These are phyloP conservation scores for Alisma plantagoaquatica DNA, from an alignment of 106 monocot genomes.

Conservation along the genomic window DNA sequence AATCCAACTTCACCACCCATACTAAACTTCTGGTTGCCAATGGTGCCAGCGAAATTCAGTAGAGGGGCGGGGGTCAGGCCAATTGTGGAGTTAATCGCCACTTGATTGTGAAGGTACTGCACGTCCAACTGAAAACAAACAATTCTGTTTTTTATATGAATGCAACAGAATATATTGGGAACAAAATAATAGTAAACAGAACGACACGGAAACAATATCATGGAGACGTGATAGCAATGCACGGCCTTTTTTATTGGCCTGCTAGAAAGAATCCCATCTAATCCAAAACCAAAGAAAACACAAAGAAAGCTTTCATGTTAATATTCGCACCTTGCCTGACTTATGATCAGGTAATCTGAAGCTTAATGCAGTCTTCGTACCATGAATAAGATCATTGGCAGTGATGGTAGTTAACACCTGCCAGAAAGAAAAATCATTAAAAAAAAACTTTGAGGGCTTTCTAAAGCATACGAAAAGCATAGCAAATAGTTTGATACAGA, in stretches of 20 bases:
- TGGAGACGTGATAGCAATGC: no score
- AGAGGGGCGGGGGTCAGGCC: constrained; percentile 49
- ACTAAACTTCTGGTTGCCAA: constrained; percentile 39
- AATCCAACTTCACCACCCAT: constrained; percentile 63
- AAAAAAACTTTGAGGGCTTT: background rate
- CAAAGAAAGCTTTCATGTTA: no score
- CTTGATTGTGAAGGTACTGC: constrained; percentile 37
- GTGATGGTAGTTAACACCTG: constrained; percentile 61
- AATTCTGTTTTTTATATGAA: no score
- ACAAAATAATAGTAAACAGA: no score
- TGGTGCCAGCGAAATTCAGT: constrained; percentile 45
- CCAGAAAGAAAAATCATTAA: background rate
- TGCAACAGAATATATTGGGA: no score
- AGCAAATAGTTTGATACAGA: background rate
- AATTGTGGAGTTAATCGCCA: constrained; percentile 46
- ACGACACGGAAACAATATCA: no score
- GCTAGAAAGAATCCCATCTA: no score
- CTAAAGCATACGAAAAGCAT: background rate
- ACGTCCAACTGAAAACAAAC: constrained; percentile 60
- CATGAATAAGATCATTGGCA: constrained; percentile 33
- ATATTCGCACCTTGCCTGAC: constrained; percentile 64
- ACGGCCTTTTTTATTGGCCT: no score
- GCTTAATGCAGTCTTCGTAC: constrained; percentile 45
- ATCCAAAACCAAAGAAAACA: no score
- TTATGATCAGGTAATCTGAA: constrained; percentile 75